Evolutionary conservation across 2,329 filamentous ascomycete genomes (phyloP).

Genomic region (Paramyrothecium sp.): DNA sequence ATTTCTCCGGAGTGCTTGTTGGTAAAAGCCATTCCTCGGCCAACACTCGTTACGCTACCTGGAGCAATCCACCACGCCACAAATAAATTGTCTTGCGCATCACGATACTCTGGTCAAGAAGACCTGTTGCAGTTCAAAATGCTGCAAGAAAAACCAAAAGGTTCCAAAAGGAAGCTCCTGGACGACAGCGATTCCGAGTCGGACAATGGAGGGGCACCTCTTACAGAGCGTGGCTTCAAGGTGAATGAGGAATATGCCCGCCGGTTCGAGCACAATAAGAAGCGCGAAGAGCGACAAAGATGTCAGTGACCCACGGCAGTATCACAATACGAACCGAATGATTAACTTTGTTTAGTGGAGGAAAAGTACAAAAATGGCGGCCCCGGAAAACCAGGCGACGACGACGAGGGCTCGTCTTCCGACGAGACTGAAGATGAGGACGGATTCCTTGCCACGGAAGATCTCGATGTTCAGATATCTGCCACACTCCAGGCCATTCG

Average conservation of each 20-base stretch:
- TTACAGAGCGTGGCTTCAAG: conserved; percentile 58
- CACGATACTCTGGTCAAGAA: too few species aligned
- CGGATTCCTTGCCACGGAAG: conserved; percentile 80
- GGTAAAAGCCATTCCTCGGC: background rate
- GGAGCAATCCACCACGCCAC: too few species aligned
- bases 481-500: conserved; percentile 85
- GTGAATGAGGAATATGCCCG: conserved; percentile 89
- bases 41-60: too few species aligned
- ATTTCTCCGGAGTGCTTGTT: background rate
- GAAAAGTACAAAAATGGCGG: conserved; percentile 69
- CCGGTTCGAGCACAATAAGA: conserved; percentile 95
- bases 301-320: conserved; percentile 40
- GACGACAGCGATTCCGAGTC: conserved; percentile 55
- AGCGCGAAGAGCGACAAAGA: conserved; percentile 80
- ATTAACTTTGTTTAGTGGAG: conserved; percentile 60
- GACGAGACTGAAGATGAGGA: conserved; percentile 89
- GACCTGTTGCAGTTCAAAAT: background rate
- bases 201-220: conserved; percentile 37
- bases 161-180: conserved; percentile 48
- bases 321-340: background rate
- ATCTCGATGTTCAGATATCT: conserved; percentile 82
- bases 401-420: conserved; percentile 62
- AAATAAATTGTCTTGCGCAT: too few species aligned
- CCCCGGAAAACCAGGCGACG: conserved; percentile 42
- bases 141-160: conserved; percentile 20